Evolutionary conservation across 768 basidiomycete genomes (phyloP).

Genomic region (Boletus vinaceobasis): DNA sequence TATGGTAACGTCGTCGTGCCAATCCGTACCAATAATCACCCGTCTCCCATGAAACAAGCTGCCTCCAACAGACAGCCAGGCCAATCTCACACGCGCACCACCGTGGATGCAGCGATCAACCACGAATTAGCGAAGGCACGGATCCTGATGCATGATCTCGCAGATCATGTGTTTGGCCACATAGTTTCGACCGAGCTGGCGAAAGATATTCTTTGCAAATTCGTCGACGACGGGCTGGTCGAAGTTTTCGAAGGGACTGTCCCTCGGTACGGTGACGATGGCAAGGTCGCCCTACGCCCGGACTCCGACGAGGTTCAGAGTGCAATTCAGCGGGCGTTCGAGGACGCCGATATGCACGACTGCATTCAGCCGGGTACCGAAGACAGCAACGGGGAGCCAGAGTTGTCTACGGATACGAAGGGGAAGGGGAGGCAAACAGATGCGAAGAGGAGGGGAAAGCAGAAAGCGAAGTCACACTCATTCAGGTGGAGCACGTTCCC

Average conservation of each 20-base stretch:
- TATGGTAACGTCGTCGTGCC: background rate
- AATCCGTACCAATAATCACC: background rate
- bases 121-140: conserved; percentile 5
- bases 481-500: conserved; percentile 7
- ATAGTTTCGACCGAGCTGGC: background rate
- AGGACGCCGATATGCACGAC: background rate
- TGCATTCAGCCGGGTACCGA: background rate
- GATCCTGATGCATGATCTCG: background rate
- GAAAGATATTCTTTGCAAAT: background rate
- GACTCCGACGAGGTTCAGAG: background rate
- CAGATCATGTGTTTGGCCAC: too few relatives aligned
- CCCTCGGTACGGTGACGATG: background rate
- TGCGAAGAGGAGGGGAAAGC: background rate
- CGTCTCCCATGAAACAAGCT: background rate
- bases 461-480: background rate
- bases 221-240: background rate
- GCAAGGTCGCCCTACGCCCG: background rate
- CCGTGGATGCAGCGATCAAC: background rate
- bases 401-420: background rate
- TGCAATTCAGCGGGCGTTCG: background rate
- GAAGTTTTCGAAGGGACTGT: background rate
- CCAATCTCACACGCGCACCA: background rate
- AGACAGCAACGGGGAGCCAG: background rate
- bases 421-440: background rate
- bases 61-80: background rate